Percentiles rank a stretch among this genome's conserved stretches.
Conservation (phyloP, 2,329 filamentous ascomycete species). For the Cladobotryum protrusum region DNA sequence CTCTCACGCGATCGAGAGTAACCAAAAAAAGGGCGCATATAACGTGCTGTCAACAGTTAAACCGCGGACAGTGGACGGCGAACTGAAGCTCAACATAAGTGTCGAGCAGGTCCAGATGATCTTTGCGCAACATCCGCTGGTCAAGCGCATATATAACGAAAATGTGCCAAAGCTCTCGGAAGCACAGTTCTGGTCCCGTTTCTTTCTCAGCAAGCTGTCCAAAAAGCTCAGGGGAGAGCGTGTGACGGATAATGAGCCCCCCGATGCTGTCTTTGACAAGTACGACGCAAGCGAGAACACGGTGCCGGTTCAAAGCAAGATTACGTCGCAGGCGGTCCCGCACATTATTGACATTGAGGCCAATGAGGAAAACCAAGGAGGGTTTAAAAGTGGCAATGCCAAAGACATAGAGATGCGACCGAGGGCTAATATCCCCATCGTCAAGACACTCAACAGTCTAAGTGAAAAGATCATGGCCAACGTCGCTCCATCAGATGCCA, state of each 20-base stretch:
- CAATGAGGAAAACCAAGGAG: conserved; percentile 92
- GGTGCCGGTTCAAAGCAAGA: conserved; percentile 43
- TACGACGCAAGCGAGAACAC: conserved; percentile 72
- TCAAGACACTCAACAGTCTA: conserved; percentile 80
- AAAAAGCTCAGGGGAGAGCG: conserved; percentile 90
- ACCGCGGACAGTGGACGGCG: conserved; percentile 44
- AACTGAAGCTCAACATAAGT: conserved; percentile 75
- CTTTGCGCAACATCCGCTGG: conserved; percentile 84
- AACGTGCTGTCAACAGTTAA: conserved; percentile 91
- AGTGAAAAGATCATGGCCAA: conserved; percentile 92
- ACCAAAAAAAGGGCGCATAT: conserved; percentile 82
- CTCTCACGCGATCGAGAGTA: conserved; percentile 81
- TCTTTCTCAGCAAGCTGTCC: conserved; percentile 84
- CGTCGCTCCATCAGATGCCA: conserved; percentile 70
- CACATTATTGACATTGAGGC: conserved; percentile 88
- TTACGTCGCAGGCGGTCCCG: conserved; percentile 63
- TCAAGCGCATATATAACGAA: conserved; percentile 87
- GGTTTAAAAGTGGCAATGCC: conserved; percentile 71
- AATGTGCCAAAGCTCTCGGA: conserved; percentile 78
- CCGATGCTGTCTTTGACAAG: conserved; percentile 75
- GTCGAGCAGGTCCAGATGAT: conserved; percentile 91
- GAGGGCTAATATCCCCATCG: conserved; percentile 74
- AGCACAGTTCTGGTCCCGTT: conserved; percentile 83
- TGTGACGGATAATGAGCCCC: conserved; percentile 67
- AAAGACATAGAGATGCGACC: conserved; percentile 89